Evolutionary conservation across 345 rosid genomes (phyloP).

Genomic region (Noccaea caerulescens): DNA sequence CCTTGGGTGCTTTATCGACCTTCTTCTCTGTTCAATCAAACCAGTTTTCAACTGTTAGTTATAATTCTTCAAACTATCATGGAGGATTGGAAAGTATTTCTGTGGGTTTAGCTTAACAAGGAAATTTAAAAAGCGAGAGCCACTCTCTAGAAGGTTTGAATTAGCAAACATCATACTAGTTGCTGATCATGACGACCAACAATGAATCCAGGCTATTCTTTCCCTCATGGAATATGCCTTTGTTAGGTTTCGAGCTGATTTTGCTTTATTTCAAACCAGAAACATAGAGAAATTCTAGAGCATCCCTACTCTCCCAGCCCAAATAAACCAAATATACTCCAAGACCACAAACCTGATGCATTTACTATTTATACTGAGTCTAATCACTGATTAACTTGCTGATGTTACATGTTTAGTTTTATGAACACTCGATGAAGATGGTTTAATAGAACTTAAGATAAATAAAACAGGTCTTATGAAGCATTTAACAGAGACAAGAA

Average conservation of each 20-base stretch:
- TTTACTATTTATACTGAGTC: background rate
- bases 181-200: conserved; percentile 7
- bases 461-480: background rate
- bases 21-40: conserved; percentile 74
- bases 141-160: background rate
- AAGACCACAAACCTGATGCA: conserved; percentile 24
- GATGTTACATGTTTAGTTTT: background rate
- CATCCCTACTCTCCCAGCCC: background rate
- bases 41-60: background rate
- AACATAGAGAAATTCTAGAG: background rate
- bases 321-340: background rate
- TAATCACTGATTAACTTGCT: conserved; percentile 29
- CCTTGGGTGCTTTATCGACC: conserved; percentile 71
- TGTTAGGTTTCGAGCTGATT: background rate
- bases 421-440: background rate
- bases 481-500: background rate
- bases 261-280: conserved; percentile 9
- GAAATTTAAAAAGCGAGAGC: background rate
- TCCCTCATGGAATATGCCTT: conserved; percentile 11
- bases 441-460: background rate
- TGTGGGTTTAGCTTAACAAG: background rate
- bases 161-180: conserved; percentile 8
- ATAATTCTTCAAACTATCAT: background rate
- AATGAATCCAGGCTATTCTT: conserved; percentile 6
- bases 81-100: conserved; percentile 4